A percentile compares a stretch with the other conserved stretches of the same genome.
phyloP scores from a whole-genome alignment of 2,329 filamentous ascomycete genomes.

The Xenosphaeropsis pyriputrescens region DNA sequence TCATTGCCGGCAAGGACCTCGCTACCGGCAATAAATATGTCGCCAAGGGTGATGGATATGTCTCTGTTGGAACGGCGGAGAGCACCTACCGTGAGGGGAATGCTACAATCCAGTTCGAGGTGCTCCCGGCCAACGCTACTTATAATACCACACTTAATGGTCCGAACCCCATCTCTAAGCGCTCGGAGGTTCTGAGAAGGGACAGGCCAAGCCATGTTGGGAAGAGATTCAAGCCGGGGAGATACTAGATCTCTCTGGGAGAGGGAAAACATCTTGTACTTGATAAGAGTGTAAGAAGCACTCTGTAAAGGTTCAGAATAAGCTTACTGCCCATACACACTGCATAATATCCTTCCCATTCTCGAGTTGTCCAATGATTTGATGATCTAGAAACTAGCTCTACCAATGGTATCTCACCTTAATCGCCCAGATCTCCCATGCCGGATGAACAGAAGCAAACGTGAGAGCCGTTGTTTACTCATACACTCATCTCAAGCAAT shows the following conservation, averaged over 20 bases:
- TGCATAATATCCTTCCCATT: too few relatives aligned
- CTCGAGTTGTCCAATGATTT: too few relatives aligned
- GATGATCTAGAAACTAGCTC: too few relatives aligned
- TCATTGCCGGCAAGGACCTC: constrained; percentile 31
- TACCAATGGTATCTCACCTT: too few relatives aligned
- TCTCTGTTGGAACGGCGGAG: constrained; percentile 9
- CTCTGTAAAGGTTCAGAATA: too few relatives aligned
- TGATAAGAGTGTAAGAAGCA: too few relatives aligned
- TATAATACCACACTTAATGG: constrained; percentile 29
- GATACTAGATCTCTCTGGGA: not conserved
- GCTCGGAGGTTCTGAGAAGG: not conserved
- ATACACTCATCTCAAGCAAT: too few relatives aligned
- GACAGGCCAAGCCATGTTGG: constrained; percentile 1
- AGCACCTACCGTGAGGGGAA: constrained; percentile 14
- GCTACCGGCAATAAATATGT: constrained; percentile 32
- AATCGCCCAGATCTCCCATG: too few relatives aligned
- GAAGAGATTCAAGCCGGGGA: constrained; percentile 6
- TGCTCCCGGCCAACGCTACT: constrained; percentile 25
- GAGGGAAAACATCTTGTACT: too few relatives aligned
- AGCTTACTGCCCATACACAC: too few relatives aligned
- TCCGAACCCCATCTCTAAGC: constrained; percentile 18
- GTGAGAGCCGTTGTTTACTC: too few relatives aligned
- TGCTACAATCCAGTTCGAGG: constrained; percentile 25
- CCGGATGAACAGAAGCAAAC: too few relatives aligned
- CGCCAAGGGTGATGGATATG: constrained; percentile 17